Conservation (phyloP, 495 filamentous ascomycete genomes). For the Penicillium soppii region DNA sequence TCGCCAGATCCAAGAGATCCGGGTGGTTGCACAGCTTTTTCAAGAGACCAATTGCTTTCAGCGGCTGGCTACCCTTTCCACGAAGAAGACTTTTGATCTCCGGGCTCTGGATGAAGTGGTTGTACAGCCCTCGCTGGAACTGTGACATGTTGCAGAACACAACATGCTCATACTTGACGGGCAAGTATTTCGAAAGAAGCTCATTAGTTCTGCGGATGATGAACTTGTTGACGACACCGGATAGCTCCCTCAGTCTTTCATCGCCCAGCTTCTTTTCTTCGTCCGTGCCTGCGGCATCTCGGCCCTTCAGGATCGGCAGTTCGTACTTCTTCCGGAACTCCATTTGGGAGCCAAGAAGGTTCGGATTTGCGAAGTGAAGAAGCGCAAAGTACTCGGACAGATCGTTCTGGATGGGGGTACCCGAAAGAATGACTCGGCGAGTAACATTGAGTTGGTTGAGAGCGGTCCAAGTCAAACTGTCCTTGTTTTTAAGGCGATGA, state of each 20-base stretch:
- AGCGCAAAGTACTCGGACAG: conserved; percentile 96
- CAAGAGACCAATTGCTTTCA: conserved; percentile 93
- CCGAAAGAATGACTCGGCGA: conserved; percentile 90
- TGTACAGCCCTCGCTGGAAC: conserved; percentile 92
- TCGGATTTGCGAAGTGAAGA: conserved; percentile 95
- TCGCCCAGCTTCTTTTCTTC: conserved; percentile 81
- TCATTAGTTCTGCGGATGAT: conserved; percentile 99
- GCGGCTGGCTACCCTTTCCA: conserved; percentile 92
- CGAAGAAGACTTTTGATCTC: conserved; percentile 90
- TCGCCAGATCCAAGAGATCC: conserved; percentile 80
- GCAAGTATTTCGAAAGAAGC: conserved; percentile 95
- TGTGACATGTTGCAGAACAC: conserved; percentile 97
- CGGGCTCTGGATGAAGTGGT: conserved; percentile 93
- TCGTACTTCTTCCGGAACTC: conserved; percentile 97
- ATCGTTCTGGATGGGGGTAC: conserved; percentile 98
- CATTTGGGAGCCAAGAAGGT: conserved; percentile 79
- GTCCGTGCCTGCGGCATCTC: conserved; percentile 87
- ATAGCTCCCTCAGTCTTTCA: conserved; percentile 77
- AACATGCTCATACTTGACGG: conserved; percentile 98
- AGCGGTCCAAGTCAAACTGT: conserved; percentile 89
- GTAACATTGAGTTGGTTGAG: conserved; percentile 88
- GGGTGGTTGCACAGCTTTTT: conserved; percentile 99
- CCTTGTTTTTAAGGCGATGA: conserved; percentile 97
- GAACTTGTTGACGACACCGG: conserved; percentile 91
- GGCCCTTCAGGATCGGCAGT: conserved; percentile 85